phyloP scores from a whole-genome alignment of 2,329 filamentous ascomycete species.

The Curvularia sp. region DNA sequence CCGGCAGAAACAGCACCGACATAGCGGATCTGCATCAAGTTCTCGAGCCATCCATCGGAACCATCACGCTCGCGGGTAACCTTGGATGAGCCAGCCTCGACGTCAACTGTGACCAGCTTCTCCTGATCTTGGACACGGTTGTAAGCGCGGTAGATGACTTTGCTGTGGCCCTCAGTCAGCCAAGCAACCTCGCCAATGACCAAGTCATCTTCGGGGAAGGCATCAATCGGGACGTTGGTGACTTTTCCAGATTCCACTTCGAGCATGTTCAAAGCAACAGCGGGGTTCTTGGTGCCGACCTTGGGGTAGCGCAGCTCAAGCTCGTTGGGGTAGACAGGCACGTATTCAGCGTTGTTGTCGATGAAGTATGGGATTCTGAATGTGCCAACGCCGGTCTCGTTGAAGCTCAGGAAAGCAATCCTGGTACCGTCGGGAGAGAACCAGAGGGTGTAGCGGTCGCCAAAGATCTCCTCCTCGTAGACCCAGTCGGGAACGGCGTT shows the following conservation, averaged over 20 bases:
- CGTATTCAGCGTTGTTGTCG: constrained; percentile 60
- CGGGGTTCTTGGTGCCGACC: constrained; percentile 71
- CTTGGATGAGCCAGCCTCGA: constrained; percentile 54
- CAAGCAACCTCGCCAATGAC: constrained; percentile 73
- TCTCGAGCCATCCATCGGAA: constrained; percentile 68
- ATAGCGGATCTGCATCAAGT: constrained; percentile 63
- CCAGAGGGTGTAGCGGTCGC: constrained; percentile 61
- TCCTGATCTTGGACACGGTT: constrained; percentile 73
- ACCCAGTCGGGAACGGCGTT: constrained; percentile 70
- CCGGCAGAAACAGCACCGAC: constrained; percentile 54
- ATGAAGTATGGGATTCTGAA: constrained; percentile 73
- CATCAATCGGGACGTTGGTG: constrained; percentile 60
- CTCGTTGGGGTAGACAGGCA: constrained; percentile 67
- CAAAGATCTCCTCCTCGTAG: constrained; percentile 66
- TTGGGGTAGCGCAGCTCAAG: constrained; percentile 72
- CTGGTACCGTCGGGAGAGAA: constrained; percentile 64
- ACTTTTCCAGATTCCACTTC: constrained; percentile 58
- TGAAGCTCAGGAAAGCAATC: constrained; percentile 64
- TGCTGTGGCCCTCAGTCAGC: constrained; percentile 68
- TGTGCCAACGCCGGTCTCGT: constrained; percentile 71
- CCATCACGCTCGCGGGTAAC: constrained; percentile 65
- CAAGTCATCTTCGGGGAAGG: constrained; percentile 66
- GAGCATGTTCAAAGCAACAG: constrained; percentile 66
- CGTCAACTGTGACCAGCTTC: constrained; percentile 67
- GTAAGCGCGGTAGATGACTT: constrained; percentile 69